Evolutionary conservation across 176 grass and related monocot species (phyloP).

Genomic region (Phragmites australis): DNA sequence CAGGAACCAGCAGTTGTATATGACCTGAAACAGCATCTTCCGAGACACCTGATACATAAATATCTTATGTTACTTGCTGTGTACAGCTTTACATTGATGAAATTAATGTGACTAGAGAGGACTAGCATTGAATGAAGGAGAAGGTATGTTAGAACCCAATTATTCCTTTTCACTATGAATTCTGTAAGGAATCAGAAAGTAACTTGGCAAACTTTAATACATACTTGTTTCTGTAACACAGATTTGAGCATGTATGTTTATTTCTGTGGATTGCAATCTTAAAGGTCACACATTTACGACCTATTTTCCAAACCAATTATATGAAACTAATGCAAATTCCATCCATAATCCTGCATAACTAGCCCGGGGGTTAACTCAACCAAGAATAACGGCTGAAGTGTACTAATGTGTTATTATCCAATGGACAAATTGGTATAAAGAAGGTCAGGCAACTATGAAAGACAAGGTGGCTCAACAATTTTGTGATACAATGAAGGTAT

Average conservation of each 20-base stretch:
- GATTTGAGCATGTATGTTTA: neutral
- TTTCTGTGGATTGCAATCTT: neutral
- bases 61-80: neutral
- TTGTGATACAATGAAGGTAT: neutral
- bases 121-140: neutral
- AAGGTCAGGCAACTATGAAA: slow-evolving; percentile 2
- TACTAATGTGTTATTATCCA: neutral
- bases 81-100: neutral
- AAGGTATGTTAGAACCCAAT: neutral
- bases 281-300: neutral
- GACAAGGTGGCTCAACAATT: neutral
- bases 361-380: slow-evolving; percentile 1
- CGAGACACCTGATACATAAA: slow-evolving; percentile 76
- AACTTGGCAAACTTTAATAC: neutral
- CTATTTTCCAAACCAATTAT: slow-evolving; percentile 3
- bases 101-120: slow-evolving; percentile 1
- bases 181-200: neutral
- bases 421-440: neutral
- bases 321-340: neutral
- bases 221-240: neutral
- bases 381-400: neutral
- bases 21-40: slow-evolving; percentile 99
- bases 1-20: slow-evolving; percentile 92
- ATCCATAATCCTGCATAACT: neutral
- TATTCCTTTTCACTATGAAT: neutral